Base-by-base conservation (phyloP, 306 rosid genomes). In the Astragalus glycyphyllos region DNA sequence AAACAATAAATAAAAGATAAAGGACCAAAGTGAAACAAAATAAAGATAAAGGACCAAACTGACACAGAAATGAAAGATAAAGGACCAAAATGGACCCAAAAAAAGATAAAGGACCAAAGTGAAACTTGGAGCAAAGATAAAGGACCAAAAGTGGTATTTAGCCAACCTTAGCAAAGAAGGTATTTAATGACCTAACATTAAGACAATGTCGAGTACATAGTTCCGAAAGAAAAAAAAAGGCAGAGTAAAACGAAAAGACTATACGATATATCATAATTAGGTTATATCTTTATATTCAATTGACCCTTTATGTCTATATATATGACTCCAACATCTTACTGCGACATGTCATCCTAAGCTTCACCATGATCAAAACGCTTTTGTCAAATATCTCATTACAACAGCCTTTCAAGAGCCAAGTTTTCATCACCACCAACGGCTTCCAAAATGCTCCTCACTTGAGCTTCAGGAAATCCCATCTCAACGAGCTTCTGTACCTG, bases 401-500 rank as follows among this genome's bases (percentile, higher is more conserved):
- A 84, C 72, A 94, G 88, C 86, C 78, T 89, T 86, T 94, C 99
- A 32, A 94, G 96, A 65, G 99, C 99, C 80, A 89, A 61, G 83
- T 91, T 91, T 85, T 94, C 97, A 69, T 91, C 99, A 31, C 99
- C 97, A 50, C 96, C 96, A 65, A 89, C 96, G 16, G 92, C 81
- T 82, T 91, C 99, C 90, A 94, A 67, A 68, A 77, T 60, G 72
- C 85, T 89, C 86, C 95, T 89, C 70, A 80, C 99, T 67, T 71
- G 92, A 80, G 84, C 85, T 77, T 94, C 97, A 1, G 92, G 85
- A 79, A 94, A 94, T 31, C 99, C 99, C 99, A 94, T 94, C 83
- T 94, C 99, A 10, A 82, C 85, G 0, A 94, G 91, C 42, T 80
- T 91, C 82, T 91, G 89, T 58, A 94, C 96, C 99, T 94, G 90